Base-by-base conservation (phyloP, 1,284 basidiomycete genomes). In the Malassezia pachydermatis region DNA sequence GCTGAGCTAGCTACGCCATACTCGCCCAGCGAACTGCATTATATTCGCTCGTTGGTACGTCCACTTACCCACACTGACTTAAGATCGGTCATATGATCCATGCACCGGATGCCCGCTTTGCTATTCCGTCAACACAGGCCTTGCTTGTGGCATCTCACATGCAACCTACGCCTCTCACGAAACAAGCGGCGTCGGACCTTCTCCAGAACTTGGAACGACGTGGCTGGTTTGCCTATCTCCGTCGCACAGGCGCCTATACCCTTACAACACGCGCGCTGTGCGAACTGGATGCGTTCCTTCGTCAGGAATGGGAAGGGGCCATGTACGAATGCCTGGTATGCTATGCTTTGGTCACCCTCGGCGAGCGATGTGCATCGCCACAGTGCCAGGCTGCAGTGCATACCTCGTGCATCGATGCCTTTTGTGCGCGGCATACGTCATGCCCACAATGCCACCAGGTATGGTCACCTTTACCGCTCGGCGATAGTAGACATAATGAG, bases 1-100 rank as follows among this genome's bases (percentile, higher is more conserved):
- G 60, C 65, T 9, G 53, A 64, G 39, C 30, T 54, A 25, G 66
- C 64, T 3, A 67, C 65, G 8, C 54, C 61, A 6, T 65, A 67
- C 49, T 51, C 58, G 7, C 32, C 60, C 2, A 17, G 38, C 5
- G 66, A 67, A 48, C 55, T 69, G 22, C 50, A 48, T 2, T 59
- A 54, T 28, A 56, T 69, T 45, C 63, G 61, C 27, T 56, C 55
- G 24, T 35, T 69, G 11, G 58, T 58, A 27, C 47, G 40, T 8
- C 17, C 9, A 10, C 16, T 8, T 9, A 17, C 20, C 20, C 19
- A 19, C 37, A 5, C 44, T 5, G 16, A 32, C 25, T 19, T 5
- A 30, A 46, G 37, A 47, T 49, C 30, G 40, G 39, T 16, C 33
- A 38, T 22, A 34, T 47, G 8, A 33, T 39, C 14, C 39, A 39